A percentile compares a stretch with the other conserved stretches of the same genome.
These are phyloP conservation scores for Xenosphaeropsis pyriputrescens DNA, from an alignment of 2,329 filamentous ascomycete species.

Conservation along the genomic window DNA sequence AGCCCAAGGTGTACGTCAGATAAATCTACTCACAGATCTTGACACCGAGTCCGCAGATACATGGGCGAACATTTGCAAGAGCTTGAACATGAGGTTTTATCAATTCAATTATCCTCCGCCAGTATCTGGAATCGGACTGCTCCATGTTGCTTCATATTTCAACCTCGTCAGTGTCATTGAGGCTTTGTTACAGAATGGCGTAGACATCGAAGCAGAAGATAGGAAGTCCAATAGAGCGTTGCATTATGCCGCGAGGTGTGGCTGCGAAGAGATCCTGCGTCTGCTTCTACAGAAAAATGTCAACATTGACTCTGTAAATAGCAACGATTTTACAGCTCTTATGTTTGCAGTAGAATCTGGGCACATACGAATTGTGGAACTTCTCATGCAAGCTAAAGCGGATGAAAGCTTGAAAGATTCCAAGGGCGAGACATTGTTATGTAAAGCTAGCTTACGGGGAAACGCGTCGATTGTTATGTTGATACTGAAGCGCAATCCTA, in stretches of 20 bases:
- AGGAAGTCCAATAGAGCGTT: slow-evolving; percentile 6
- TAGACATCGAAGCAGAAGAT: slow-evolving; percentile 1
- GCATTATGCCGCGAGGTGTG: slow-evolving; percentile 4
- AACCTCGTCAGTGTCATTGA: slow-evolving; percentile 5
- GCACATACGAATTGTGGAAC: slow-evolving; percentile 2
- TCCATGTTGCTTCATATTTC: too few species aligned
- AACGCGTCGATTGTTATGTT: too few species aligned
- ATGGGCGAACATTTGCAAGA: too few species aligned
- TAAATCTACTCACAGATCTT: too few species aligned
- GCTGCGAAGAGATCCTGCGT: slow-evolving; percentile 3
- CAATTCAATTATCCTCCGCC: too few species aligned
- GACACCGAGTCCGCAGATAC: too few species aligned
- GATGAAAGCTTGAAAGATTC: neutral
- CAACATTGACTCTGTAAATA: slow-evolving; percentile 4
- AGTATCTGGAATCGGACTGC: too few species aligned
- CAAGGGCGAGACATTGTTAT: too few species aligned
- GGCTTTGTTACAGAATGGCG: neutral
- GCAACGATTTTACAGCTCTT: slow-evolving; percentile 7
- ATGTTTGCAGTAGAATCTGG: slow-evolving; percentile 5
- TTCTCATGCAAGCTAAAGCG: slow-evolving; percentile 3
- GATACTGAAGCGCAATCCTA: too few species aligned
- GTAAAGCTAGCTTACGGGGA: too few species aligned
- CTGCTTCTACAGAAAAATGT: slow-evolving; percentile 6
- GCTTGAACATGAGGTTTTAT: too few species aligned
- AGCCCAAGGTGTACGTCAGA: too few species aligned